Base-by-base conservation (phyloP, 2,329 filamentous ascomycete species). In the Aschersonia sp. region DNA sequence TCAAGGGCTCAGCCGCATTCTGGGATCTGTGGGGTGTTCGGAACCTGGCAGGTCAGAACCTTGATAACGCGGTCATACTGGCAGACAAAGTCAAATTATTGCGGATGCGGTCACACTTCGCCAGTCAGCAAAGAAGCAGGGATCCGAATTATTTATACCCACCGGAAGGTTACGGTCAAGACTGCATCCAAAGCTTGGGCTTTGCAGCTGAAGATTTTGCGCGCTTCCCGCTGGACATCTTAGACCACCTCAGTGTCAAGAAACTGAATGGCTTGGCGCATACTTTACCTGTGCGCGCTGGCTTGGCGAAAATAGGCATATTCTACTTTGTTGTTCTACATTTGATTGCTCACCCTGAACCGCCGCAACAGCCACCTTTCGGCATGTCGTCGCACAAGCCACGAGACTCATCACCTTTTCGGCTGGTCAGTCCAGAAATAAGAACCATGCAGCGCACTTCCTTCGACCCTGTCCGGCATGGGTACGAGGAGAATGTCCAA, bases 81-180 rank as follows among this genome's bases (percentile, higher is more conserved):
- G 61, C 61, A 31, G 79, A 83, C 44, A 68, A 71, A 9, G 73
- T 77, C 1, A 77, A 71, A 51, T 64, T 80, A 4, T 56, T 64
- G 41, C 63, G 62, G 6, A 61, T 80, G 43, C 73, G 76, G 53
- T 67, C 67, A 45, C 67, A 69, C 46, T 66, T 84, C 44, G 70
- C 77, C 47, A 72, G 74, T 12, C 78, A 83, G 53, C 77, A 78
- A 51, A 64, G 68, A 32, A 66, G 70, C 53, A 76, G 70, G 48
- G 76, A 80, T 31, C 78, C 78, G 20, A 78, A 77, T 44, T 82
- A 82, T 57, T 66, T 82, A 28, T 78, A 79, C 4, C 79, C 79
- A 2, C 82, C 82, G n/a, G 71, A 77, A 51, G 70, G 68, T 40
- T 72, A 71, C 49, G 72, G 77, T 46, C 72, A 77, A 30, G 67